A percentile compares a stretch with the other conserved stretches of the same genome.
Conservation (phyloP, 257 asterid genomes). For the Solanum virginianum region DNA sequence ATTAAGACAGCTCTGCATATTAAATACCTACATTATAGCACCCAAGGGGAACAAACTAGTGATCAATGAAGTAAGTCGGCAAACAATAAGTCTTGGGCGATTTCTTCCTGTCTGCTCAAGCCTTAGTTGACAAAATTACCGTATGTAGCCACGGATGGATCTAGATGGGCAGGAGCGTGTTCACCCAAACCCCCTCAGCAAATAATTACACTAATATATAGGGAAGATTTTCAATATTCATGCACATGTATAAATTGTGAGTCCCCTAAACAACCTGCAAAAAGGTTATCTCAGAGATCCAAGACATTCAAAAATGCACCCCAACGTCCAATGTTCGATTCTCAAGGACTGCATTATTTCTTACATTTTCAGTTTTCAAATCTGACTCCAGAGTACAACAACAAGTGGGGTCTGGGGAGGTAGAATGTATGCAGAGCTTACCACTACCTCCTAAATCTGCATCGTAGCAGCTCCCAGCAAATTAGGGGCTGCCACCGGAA, state of each 20-base stretch:
- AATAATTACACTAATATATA: neutral
- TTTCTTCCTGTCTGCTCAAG: neutral
- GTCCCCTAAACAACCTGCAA: neutral
- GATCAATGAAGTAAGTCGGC: neutral
- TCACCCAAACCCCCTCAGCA: neutral
- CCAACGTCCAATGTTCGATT: neutral
- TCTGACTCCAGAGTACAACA: no score
- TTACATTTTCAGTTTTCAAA: neutral
- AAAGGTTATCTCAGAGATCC: neutral
- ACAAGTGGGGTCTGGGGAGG: no score
- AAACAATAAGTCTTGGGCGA: neutral
- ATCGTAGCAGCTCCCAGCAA: neutral
- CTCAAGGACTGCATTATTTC: neutral
- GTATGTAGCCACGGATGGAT: neutral
- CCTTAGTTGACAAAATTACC: neutral
- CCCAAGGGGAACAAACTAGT: neutral
- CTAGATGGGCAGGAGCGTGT: neutral
- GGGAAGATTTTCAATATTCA: neutral
- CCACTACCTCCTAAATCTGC: no score
- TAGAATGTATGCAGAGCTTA: no score
- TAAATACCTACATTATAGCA: neutral
- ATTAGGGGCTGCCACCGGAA: no score
- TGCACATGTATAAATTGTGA: neutral
- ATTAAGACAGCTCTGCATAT: neutral
- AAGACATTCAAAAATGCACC: neutral